Evolutionary conservation across 163 green algal genomes (phyloP).

Genomic region (Picocystis sp.): DNA sequence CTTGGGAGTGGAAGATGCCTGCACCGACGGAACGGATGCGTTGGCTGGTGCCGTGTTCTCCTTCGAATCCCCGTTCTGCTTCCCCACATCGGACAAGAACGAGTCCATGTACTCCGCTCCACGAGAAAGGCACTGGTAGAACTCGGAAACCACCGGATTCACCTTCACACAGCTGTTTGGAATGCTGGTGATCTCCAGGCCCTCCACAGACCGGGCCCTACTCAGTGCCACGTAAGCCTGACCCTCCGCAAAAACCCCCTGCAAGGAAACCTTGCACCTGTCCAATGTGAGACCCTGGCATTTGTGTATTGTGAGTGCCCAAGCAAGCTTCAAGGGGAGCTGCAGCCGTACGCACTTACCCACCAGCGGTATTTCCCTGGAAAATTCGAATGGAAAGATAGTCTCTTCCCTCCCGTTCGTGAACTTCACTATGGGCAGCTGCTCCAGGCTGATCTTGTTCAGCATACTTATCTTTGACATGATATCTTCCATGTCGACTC

Average conservation of each 20-base stretch:
- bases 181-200: constrained; percentile 33
- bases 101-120: too few relatives aligned
- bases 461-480: too few relatives aligned
- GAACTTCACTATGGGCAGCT: constrained; percentile 44
- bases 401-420: constrained; percentile 31
- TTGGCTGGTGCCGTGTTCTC: too few relatives aligned
- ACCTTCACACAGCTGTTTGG: too few relatives aligned
- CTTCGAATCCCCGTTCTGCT: too few relatives aligned
- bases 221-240: constrained; percentile 67
- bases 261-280: constrained; percentile 26
- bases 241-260: constrained; percentile 47
- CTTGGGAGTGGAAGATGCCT: too few relatives aligned
- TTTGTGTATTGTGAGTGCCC: constrained; percentile 61
- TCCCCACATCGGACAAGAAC: too few relatives aligned
- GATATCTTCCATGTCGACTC: too few relatives aligned
- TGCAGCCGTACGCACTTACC: constrained; percentile 31
- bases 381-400: constrained; percentile 31
- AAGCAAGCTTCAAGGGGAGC: constrained; percentile 49
- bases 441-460: too few relatives aligned
- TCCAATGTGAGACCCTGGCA: constrained; percentile 59
- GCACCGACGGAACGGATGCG: too few relatives aligned
- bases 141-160: too few relatives aligned
- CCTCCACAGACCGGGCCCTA: constrained; percentile 35
- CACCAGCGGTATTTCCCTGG: constrained; percentile 12
- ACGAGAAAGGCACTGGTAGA: too few relatives aligned